Base-by-base conservation (phyloP, 768 basidiomycete genomes). In the Termitomyces sp. region DNA sequence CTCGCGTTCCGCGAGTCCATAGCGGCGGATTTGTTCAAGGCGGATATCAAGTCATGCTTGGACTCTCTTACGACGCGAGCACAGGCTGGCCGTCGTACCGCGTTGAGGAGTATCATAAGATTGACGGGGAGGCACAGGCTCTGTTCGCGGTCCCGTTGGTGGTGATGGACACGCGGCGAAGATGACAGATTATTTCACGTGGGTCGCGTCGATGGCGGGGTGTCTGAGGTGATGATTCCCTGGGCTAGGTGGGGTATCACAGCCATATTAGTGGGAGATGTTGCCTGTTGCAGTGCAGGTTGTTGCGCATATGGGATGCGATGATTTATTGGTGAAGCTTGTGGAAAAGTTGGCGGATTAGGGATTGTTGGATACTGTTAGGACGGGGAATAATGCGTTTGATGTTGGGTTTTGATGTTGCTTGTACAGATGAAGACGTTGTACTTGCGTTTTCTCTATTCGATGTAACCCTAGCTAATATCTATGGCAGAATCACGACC, bases 201-300 rank as follows among this genome's bases (percentile, higher is more conserved):
- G 66, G 42, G 41, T 75, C 12, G 69, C 69, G n/a, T 72, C 74
- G 37, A 74, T 74, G 72, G 73, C 64, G 4, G 72, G 69, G 34
- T 74, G 29, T 72, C 74, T 22, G 74, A 75, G 58, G 61, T 73
- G 16, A 74, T 71, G 10, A 60, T 74, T 13, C 74, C 74, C 59
- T 75, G 56, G 73, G 74, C 6, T 69, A 75, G 60, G 72, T 70
- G 27, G 44, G 52, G 55, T 75, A 75, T 66, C 67, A 60, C 46
- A 74, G 72, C 54, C 69, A 68, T 29, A 56, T 75, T 9, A 71
- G 54, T 68, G 66, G 68, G 72, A 75, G 65, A 64, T 64, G 55
- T 62, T 74, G 34, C 74, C 74, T 53, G 71, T 74, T 52, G 64
- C 71, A 16, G 67, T 72, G 54, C 73, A 75, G 64, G 42, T 75